Evolutionary conservation across 129 eudicot species (phyloP), one percentile per base, ranked within the genome.

Genomic region (Tagetes patula): DNA sequence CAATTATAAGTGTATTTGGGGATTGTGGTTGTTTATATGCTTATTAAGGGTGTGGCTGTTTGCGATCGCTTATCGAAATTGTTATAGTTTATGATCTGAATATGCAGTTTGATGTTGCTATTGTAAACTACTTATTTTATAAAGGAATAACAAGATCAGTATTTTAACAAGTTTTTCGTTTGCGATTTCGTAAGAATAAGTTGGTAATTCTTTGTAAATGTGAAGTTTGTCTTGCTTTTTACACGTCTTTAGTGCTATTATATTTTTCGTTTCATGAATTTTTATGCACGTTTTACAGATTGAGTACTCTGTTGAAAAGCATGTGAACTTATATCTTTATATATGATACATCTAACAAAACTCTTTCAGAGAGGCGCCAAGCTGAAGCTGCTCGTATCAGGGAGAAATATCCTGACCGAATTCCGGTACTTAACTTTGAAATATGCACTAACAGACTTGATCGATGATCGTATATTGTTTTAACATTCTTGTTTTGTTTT

Each of bases 301-400:
- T 41, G 41, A 14, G 37, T 39, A 9, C 5, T 55, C 56, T 77
- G 38, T 63, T 12, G 31, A 8, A 40, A 59, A 2, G 10, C 43
- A 50, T 53, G 8, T 42, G 67, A 58, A 62, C 32, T 74, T 31
- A 47, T 73, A 2, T 20, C 12, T 70, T 5, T 20, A 10, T 49
- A 6, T 72, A 5, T 55, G 55, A 8, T 20, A 10, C 41, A 6
- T 72, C 5, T 55, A 62, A 8, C 5, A 12, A 12, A n/a, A 8
- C 14, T 63, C 3, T 37, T 73, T 33, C 85, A 93, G 96, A 93
- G 79, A 88, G 96, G 83, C 86, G 98, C 55, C 96, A 90, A 79
- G 96, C 96, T 47, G 96, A 93, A 88, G 96, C 96, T 90, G 89
- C 91, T 67, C 96, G 98, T 13, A 93, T 93, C 80, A 87, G 98